These are phyloP conservation scores for Hsuehochloa calcarea DNA, from an alignment of 176 grass and related monocot species.

Conservation along the genomic window DNA sequence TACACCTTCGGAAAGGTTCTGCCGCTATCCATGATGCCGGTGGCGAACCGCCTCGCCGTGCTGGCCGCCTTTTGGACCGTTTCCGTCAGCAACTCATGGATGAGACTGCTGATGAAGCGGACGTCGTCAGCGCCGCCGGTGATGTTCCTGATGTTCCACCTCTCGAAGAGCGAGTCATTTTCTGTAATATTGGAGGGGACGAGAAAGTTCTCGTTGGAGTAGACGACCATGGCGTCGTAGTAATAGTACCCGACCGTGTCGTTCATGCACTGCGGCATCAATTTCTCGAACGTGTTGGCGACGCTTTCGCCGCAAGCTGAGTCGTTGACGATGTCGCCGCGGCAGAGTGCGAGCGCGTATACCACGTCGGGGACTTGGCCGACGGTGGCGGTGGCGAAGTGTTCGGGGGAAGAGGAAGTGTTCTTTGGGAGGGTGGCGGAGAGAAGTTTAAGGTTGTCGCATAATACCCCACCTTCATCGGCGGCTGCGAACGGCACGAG, in stretches of 20 bases:
- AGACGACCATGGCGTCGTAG: neutral
- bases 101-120: neutral
- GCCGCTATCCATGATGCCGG: neutral
- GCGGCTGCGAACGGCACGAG: neutral
- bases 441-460: neutral
- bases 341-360: conserved; percentile 41
- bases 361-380: too few species aligned
- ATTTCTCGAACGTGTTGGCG: neutral
- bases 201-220: neutral
- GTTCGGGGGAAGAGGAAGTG: conserved; percentile 13
- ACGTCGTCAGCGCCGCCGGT: neutral
- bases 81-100: neutral
- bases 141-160: neutral
- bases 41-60: conserved; percentile 12
- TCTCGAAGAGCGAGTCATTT: neutral
- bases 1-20: neutral
- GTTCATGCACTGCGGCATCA: neutral
- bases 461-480: conserved; percentile 7
- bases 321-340: conserved; percentile 21
- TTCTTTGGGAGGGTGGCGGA: neutral
- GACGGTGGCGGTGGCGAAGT: conserved; percentile 22
- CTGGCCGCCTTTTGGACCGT: neutral
- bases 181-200: neutral
- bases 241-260: neutral
- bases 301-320: neutral